Percentiles rank a stretch among this genome's conserved stretches.
Conservation (phyloP, 495 filamentous ascomycete species). For the Mycothermus thermophilus region DNA sequence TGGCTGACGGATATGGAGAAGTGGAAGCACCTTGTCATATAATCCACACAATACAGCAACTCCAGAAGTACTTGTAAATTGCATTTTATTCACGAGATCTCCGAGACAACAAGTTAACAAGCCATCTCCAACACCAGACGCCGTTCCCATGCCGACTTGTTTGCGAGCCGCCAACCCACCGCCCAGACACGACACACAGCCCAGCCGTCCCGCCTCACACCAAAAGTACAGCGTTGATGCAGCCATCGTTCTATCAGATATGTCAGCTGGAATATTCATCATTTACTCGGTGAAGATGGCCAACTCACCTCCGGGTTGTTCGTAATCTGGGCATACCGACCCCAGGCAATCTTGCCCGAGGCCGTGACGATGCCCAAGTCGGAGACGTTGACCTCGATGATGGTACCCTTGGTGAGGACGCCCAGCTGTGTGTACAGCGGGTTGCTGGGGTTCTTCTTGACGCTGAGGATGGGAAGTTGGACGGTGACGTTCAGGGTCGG, state of each 20-base stretch:
- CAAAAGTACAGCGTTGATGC: slow-evolving; percentile 30
- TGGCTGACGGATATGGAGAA: no score
- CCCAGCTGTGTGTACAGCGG: slow-evolving; percentile 90
- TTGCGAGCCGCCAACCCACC: background rate
- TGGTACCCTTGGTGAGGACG: slow-evolving; percentile 86
- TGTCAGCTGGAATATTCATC: no score
- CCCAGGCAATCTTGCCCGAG: slow-evolving; percentile 84
- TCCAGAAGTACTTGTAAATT: no score
- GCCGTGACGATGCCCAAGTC: slow-evolving; percentile 89
- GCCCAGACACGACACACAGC: no score
- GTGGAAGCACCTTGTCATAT: no score
- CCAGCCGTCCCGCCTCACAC: no score
- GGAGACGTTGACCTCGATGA: slow-evolving; percentile 90
- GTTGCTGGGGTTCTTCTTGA: slow-evolving; percentile 98
- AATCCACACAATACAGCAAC: no score
- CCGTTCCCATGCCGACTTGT: slow-evolving; percentile 13
- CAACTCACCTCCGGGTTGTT: slow-evolving; percentile 50
- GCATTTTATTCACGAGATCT: no score
- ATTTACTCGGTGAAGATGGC: no score
- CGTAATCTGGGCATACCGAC: slow-evolving; percentile 55
- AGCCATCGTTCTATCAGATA: slow-evolving; percentile 32
- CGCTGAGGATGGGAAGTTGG: slow-evolving; percentile 80
- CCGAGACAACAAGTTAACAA: no score
- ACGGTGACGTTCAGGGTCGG: slow-evolving; percentile 37
- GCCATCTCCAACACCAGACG: slow-evolving; percentile 17